A percentile compares a stretch with the other conserved stretches of the same genome.
Conservation (phyloP, 2,329 filamentous ascomycete genomes). For the Aureobasidium vineae region DNA sequence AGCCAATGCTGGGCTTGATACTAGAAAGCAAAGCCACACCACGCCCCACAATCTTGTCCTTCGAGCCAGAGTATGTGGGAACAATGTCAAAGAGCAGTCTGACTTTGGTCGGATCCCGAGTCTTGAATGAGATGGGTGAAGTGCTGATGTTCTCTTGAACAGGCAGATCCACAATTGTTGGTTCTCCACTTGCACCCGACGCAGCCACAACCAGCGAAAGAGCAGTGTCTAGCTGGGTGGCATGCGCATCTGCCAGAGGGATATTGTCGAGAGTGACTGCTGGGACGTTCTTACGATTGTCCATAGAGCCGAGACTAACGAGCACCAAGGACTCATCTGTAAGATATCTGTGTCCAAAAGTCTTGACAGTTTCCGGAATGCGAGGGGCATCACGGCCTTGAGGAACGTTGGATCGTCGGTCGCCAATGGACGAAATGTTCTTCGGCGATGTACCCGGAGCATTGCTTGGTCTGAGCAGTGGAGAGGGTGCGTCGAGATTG, state of each 20-base stretch:
- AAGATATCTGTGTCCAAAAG: slow-evolving; percentile 93
- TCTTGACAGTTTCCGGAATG: slow-evolving; percentile 77
- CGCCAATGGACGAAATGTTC: slow-evolving; percentile 58
- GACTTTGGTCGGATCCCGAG: slow-evolving; percentile 73
- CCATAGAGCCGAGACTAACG: slow-evolving; percentile 92
- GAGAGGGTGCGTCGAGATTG: slow-evolving; percentile 35
- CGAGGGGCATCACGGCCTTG: slow-evolving; percentile 41
- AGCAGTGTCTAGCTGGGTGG: slow-evolving; percentile 90
- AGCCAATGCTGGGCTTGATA: slow-evolving; percentile 77
- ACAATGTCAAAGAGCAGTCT: slow-evolving; percentile 93
- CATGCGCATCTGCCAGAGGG: slow-evolving; percentile 81
- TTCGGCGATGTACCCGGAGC: slow-evolving; percentile 31
- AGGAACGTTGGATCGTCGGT: slow-evolving; percentile 43
- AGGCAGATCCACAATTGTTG: slow-evolving; percentile 85
- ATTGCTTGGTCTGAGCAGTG: slow-evolving; percentile 30
- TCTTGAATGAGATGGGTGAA: slow-evolving; percentile 87
- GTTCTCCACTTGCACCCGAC: slow-evolving; percentile 78
- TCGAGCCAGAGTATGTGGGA: slow-evolving; percentile 83
- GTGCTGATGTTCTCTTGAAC: slow-evolving; percentile 93
- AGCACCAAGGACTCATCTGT: slow-evolving; percentile 85
- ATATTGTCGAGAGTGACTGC: slow-evolving; percentile 87
- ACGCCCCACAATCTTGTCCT: slow-evolving; percentile 80
- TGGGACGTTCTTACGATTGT: slow-evolving; percentile 76
- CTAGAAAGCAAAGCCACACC: slow-evolving; percentile 85
- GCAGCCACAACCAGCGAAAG: slow-evolving; percentile 89